Evolutionary conservation across 352 stramenopile species (phyloP), one percentile per base, ranked within the genome.

Genomic region (Elongisporangium anandrum): DNA sequence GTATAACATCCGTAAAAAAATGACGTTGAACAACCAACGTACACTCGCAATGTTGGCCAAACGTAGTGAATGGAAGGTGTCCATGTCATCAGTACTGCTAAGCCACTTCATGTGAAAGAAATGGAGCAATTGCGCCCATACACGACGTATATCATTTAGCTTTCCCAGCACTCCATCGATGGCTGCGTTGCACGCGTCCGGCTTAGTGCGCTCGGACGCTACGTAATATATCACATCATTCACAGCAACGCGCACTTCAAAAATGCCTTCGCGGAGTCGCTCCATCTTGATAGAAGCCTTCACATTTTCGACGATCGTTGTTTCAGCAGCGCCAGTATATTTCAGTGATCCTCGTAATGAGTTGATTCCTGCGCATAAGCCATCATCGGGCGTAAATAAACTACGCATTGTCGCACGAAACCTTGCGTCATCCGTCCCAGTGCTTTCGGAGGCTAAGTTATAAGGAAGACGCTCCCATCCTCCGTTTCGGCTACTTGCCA

Each of bases 101-200:
- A 90, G 57, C 20, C 78, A 79, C 52, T 90, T 90, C 13, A 74
- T 65, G 59, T 94, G 79, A 41, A 91, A 64, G 19, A 94, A 94
- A 54, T 91, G 76, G 39, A 91, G 61, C 49, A 92, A 51, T 29
- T 92, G 76, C 2, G 69, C 81, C 84, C 84, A 94, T 1, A 73
- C 47, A 8, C 64, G 69, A 1, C 80, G 78, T 19, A 83, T 84
- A 23, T 48, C 54, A 50, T 88, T 76, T 21, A 94, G 54, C 49
- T 79, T 75, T 26, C 60, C 52, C 21, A 94, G 8, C 45, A 88
- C 59, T 5, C 84, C 84, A 56, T 89, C 65, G 4, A 92, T 75
- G 21, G 79, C 82, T 51, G 65, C 71, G 63, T 87, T 70, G 50
- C 75, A 90, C 13, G 81, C 85, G n/a, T 89, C 79, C 41, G 73